Percentiles rank a stretch among this genome's conserved stretches.
Conservation (phyloP, 345 rosid species). For the Anastatica hierochuntica region DNA sequence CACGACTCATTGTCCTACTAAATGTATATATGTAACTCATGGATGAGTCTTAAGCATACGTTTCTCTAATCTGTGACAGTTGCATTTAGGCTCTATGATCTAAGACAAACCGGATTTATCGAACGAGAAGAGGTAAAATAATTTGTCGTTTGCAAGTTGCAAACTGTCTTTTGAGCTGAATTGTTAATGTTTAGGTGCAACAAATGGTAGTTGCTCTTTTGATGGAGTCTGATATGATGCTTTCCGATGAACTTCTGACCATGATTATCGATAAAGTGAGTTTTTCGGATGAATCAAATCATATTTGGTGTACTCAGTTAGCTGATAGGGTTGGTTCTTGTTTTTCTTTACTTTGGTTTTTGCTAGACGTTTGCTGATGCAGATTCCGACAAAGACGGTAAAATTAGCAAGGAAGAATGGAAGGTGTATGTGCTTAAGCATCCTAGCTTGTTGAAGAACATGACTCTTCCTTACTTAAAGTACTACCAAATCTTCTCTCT, state of each 20-base stretch:
- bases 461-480: slow-evolving; percentile 77
- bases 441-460: slow-evolving; percentile 60
- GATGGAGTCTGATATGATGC: slow-evolving; percentile 47
- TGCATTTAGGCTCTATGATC: slow-evolving; percentile 76
- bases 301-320: not conserved
- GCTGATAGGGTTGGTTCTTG: not conserved
- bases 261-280: slow-evolving; percentile 61
- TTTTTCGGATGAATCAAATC: not conserved
- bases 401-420: slow-evolving; percentile 58
- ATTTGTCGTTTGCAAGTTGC: not conserved
- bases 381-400: slow-evolving; percentile 58
- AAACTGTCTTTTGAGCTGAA: not conserved
- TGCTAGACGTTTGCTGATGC: slow-evolving; percentile 74
- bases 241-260: slow-evolving; percentile 54
- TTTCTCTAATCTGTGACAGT: slow-evolving; percentile 37
- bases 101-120: slow-evolving; percentile 73
- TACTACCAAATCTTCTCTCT: slow-evolving; percentile 9
- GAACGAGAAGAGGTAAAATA: slow-evolving; percentile 70
- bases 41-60: not conserved
- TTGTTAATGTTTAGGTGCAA: slow-evolving; percentile 47
- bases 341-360: slow-evolving; percentile 1
- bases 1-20: not conserved
- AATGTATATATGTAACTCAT: not conserved
- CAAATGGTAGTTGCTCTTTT: slow-evolving; percentile 72
- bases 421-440: slow-evolving; percentile 41